Evolutionary conservation across 2,329 filamentous ascomycete genomes (phyloP).

Genomic region (Venturiaceae sp.): DNA sequence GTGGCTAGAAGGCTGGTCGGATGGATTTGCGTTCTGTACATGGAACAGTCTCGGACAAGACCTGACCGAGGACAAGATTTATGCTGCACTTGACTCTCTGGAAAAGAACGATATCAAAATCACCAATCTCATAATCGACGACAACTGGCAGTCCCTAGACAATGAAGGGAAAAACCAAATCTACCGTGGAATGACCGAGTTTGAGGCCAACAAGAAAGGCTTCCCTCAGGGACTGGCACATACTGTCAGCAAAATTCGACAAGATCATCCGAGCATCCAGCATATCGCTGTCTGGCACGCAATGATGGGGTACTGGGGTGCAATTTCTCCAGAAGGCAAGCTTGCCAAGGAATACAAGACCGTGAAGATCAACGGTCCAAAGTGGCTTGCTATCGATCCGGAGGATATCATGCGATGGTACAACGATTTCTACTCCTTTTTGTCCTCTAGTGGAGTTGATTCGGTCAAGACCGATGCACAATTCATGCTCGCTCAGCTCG

Average conservation of each 20-base stretch:
- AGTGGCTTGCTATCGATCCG: constrained; percentile 63
- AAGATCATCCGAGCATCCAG: constrained; percentile 60
- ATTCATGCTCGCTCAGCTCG: constrained; percentile 73
- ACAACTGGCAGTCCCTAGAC: constrained; percentile 81
- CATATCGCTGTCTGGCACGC: constrained; percentile 95
- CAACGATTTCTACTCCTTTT: constrained; percentile 81
- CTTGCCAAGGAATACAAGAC: constrained; percentile 76
- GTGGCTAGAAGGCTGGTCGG: constrained; percentile 85
- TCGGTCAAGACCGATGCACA: constrained; percentile 91
- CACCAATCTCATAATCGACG: constrained; percentile 85
- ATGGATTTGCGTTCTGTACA: constrained; percentile 88
- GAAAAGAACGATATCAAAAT: constrained; percentile 64
- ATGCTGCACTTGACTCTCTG: constrained; percentile 63
- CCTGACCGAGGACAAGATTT: constrained; percentile 70
- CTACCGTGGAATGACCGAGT: constrained; percentile 47
- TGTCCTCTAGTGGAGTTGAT: constrained; percentile 65
- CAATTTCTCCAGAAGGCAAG: constrained; percentile 63
- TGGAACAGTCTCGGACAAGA: constrained; percentile 89
- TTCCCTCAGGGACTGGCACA: constrained; percentile 75
- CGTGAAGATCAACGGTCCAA: constrained; percentile 48
- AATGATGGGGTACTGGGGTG: constrained; percentile 81
- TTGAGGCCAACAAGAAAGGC: constrained; percentile 70
- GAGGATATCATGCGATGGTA: constrained; percentile 72
- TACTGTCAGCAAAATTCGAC: constrained; percentile 59
- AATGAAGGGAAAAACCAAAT: constrained; percentile 43